These are phyloP conservation scores for Metschnikowia bowlesiae DNA, from an alignment of 805 yeast genomes.

Conservation along the genomic window DNA sequence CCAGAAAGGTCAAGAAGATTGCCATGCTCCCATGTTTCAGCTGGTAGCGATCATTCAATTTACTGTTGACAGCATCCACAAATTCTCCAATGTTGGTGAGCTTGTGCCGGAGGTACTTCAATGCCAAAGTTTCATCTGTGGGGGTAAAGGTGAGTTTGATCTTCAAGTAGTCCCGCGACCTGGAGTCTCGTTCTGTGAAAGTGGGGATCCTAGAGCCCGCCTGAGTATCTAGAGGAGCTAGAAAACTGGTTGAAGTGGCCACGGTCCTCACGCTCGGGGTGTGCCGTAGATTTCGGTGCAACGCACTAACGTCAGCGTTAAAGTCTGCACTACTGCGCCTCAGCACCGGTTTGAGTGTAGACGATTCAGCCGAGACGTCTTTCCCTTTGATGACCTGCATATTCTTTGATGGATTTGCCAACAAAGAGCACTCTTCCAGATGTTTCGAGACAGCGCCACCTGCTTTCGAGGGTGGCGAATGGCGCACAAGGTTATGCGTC, in stretches of 20 bases:
- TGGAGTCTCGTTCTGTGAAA: background rate
- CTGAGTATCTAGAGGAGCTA: background rate
- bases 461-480: background rate
- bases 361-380: too few species aligned
- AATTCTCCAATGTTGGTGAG: conserved; percentile 13
- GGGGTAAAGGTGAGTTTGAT: conserved; percentile 13
- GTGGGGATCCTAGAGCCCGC: background rate
- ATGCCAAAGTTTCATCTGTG: conserved; percentile 17
- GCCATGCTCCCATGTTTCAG: conserved; percentile 5
- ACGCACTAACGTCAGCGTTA: background rate
- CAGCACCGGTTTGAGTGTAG: background rate
- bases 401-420: background rate
- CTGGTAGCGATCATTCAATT: conserved; percentile 9
- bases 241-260: background rate
- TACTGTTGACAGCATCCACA: conserved; percentile 11
- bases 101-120: conserved; percentile 12
- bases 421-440: background rate
- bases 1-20: conserved; percentile 11
- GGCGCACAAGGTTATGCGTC: background rate
- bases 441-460: background rate
- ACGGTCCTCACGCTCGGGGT: background rate
- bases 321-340: background rate
- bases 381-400: background rate
- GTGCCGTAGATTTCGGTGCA: background rate
- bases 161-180: conserved; percentile 5